phyloP scores from a whole-genome alignment of 2,329 filamentous ascomycete genomes.

The Trichoderma guizhouense region DNA sequence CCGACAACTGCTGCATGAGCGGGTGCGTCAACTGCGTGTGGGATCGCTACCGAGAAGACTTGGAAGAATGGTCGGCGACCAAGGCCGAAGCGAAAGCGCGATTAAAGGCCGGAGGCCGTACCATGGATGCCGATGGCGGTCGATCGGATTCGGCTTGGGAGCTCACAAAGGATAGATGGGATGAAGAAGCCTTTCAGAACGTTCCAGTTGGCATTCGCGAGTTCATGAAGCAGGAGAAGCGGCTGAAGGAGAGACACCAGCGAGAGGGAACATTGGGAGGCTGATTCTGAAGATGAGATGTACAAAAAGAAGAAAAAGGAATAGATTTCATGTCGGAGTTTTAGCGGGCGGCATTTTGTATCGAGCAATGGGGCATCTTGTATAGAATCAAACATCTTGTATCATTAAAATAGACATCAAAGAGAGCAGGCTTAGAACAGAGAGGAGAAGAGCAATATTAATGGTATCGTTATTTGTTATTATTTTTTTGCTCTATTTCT shows the following conservation, averaged over 20 bases:
- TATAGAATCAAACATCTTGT: neutral
- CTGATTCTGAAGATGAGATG: neutral
- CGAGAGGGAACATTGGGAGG: conserved; percentile 41
- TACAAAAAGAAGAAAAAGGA: neutral
- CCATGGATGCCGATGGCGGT: conserved; percentile 78
- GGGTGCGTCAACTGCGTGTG: conserved; percentile 97
- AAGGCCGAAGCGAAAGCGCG: conserved; percentile 60
- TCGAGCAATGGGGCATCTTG: neutral
- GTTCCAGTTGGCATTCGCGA: conserved; percentile 91
- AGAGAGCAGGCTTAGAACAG: neutral
- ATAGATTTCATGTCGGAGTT: neutral
- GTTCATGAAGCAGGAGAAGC: conserved; percentile 97
- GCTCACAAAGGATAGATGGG: conserved; percentile 52
- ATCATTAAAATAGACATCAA: neutral
- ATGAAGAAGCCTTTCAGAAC: conserved; percentile 69
- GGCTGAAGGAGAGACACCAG: conserved; percentile 70
- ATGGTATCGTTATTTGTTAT: conserved; percentile 6
- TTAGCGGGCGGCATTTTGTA: neutral
- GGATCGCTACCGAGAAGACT: conserved; percentile 85
- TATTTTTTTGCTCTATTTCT: neutral
- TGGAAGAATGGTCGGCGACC: conserved; percentile 79
- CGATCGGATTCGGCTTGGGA: conserved; percentile 59
- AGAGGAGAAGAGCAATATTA: neutral
- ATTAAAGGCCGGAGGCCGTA: conserved; percentile 37
- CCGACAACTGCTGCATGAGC: conserved; percentile 99